Base-by-base conservation (phyloP, 2,329 filamentous ascomycete species). In the Exophiala calicioides region DNA sequence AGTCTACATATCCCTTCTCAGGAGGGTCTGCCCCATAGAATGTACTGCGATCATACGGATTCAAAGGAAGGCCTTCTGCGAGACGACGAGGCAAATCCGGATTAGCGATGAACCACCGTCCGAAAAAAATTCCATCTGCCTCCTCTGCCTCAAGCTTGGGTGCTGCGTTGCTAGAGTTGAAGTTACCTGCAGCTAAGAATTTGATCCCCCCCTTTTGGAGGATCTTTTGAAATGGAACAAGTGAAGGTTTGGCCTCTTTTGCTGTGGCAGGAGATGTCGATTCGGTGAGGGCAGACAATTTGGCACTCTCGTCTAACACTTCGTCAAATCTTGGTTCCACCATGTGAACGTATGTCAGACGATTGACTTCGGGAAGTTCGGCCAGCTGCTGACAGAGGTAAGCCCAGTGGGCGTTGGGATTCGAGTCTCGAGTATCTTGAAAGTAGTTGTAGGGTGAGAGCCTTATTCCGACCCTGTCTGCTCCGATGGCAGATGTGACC, bases 311-410 rank as follows among this genome's bases (percentile, higher is more conserved):
- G 4, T 68, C 63, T 2, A 62, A 27, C 21, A 40, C 34, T 23
- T 44, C 37, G 12, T 51, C 33, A 44, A 82, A 65, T 0, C 80
- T 73, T 0, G 79, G 73, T 58, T 86, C 81, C 5, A 86, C 67
- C 0, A 85, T 47, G 60, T 85, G 81, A 2, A 85, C 60, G 58
- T 81, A 86, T 0, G 81, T 75, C 10, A 87, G 66, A 3, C 66
- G 60, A n/a, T 68, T 59, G 1, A 50, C 47, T 3, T 51, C 55
- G 0, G 68, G 61, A 1, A 74, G 56, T 12, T 44, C 51, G 1
- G 65, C 69, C 13, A 74, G 70, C 53, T 68, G 61, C 26, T 64
- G 58, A 53, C 72, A 75, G 4, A 77, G 60, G 24, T 71, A 63
- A 3, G 67, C 62, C 70, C 75, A 78, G 58, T 74, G 66, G 21